These are phyloP conservation scores for Tetracentron sinense DNA, from an alignment of 164 flowering plant genomes.

Conservation along the genomic window DNA sequence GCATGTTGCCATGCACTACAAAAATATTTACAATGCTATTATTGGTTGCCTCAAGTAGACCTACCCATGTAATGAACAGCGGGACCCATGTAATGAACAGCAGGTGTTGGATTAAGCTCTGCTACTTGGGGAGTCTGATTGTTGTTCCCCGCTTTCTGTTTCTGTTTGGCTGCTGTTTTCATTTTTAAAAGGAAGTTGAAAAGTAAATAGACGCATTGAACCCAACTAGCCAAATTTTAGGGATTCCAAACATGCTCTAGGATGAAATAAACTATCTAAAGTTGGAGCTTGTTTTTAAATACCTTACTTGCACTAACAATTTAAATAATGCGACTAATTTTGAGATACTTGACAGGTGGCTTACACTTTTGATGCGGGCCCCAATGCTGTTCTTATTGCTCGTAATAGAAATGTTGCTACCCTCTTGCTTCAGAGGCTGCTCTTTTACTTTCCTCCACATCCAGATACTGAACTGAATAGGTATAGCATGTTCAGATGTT, in stretches of 20 bases:
- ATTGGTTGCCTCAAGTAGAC: too few relatives aligned
- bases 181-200: neutral
- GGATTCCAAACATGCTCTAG: neutral
- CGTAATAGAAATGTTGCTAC: slow-evolving; percentile 59
- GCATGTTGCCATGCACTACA: too few relatives aligned
- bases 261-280: neutral
- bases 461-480: slow-evolving; percentile 45
- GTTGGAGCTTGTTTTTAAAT: neutral
- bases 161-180: neutral
- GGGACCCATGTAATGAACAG: too few relatives aligned
- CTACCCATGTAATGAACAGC: too few relatives aligned
- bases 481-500: slow-evolving; percentile 10
- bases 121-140: too few relatives aligned
- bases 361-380: slow-evolving; percentile 99
- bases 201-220: neutral
- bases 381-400: slow-evolving; percentile 82
- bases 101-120: too few relatives aligned
- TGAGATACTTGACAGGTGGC: slow-evolving; percentile 67
- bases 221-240: neutral
- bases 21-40: too few relatives aligned
- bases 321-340: neutral
- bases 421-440: slow-evolving; percentile 53
- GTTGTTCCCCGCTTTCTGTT: neutral
- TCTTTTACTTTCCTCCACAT: slow-evolving; percentile 60
- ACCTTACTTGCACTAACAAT: neutral